Percentiles rank a stretch among this genome's conserved stretches.
Conservation (phyloP, 1,284 basidiomycete genomes). For the Cryptococcus sp. region DNA sequence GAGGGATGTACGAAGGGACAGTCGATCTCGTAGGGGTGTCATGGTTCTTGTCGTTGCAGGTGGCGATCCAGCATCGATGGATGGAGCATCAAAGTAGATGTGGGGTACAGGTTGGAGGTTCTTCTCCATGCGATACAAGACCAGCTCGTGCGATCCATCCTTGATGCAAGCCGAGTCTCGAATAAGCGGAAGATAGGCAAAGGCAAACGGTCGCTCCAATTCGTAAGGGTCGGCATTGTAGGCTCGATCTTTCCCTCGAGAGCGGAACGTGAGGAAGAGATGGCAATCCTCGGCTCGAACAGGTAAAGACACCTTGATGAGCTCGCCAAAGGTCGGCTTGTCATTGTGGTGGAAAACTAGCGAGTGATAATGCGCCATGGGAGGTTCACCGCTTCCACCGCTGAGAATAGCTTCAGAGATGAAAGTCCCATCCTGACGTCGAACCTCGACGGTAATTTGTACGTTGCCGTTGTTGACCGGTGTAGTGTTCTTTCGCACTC, state of each 20-base stretch:
- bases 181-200: conserved; percentile 85
- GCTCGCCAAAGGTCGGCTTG: conserved; percentile 85
- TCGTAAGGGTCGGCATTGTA: conserved; percentile 29
- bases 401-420: conserved; percentile 69
- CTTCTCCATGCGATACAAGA: conserved; percentile 74
- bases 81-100: conserved; percentile 64
- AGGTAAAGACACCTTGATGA: conserved; percentile 81
- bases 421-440: conserved; percentile 62
- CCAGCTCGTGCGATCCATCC: conserved; percentile 81
- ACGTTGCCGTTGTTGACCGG: conserved; percentile 55
- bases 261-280: conserved; percentile 88
- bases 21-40: conserved; percentile 66
- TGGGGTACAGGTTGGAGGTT: conserved; percentile 58
- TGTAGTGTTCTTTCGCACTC: conserved; percentile 34
- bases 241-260: conserved; percentile 55
- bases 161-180: conserved; percentile 73
- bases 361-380: conserved; percentile 74
- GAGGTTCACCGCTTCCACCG: conserved; percentile 77
- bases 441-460: conserved; percentile 86
- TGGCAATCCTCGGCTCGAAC: conserved; percentile 70
- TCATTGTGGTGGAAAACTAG: conserved; percentile 82
- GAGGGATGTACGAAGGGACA: conserved; percentile 79
- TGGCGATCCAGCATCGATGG: conserved; percentile 54
- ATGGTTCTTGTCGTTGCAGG: conserved; percentile 55
- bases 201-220: conserved; percentile 76